phyloP scores from a whole-genome alignment of 768 basidiomycete species.

The Myochromella boudieri region DNA sequence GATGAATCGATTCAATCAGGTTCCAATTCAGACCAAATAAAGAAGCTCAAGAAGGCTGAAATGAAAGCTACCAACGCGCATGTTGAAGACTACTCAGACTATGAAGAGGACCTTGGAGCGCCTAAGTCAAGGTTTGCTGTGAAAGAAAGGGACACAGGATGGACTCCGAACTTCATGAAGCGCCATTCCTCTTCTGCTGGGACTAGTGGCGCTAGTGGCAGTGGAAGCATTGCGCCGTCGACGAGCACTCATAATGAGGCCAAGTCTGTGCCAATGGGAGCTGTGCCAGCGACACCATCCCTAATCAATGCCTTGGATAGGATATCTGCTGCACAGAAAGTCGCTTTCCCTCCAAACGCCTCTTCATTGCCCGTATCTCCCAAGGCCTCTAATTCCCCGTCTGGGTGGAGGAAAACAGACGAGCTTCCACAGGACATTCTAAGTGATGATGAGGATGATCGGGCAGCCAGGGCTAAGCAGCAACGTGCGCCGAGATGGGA shows the following conservation, averaged over 20 bases:
- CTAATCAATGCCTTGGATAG: constrained; percentile 64
- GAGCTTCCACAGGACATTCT: constrained; percentile 14
- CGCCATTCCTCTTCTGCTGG: constrained; percentile 29
- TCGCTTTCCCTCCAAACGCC: constrained; percentile 36
- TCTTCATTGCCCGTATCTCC: neutral
- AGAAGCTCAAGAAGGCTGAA: constrained; percentile 13
- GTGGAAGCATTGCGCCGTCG: constrained; percentile 11
- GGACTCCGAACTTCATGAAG: constrained; percentile 53
- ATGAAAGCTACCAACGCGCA: constrained; percentile 2
- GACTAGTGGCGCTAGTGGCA: neutral
- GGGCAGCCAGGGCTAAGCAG: constrained; percentile 5
- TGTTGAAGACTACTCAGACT: constrained; percentile 44
- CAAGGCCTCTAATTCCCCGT: constrained; percentile 1
- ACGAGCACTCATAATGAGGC: neutral
- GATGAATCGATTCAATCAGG: constrained; percentile 6
- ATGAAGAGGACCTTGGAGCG: constrained; percentile 42
- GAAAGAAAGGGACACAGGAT: constrained; percentile 24
- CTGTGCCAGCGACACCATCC: constrained; percentile 65
- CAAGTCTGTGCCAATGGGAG: constrained; percentile 16
- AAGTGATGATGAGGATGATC: constrained; percentile 6
- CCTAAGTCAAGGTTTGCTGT: constrained; percentile 13
- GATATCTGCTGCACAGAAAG: constrained; percentile 53
- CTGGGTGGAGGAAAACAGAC: neutral
- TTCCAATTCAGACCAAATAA: constrained; percentile 7
- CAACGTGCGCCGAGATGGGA: constrained; percentile 33